Conservation (phyloP, 495 filamentous ascomycete species). For the Geopyxis carbonaria region DNA sequence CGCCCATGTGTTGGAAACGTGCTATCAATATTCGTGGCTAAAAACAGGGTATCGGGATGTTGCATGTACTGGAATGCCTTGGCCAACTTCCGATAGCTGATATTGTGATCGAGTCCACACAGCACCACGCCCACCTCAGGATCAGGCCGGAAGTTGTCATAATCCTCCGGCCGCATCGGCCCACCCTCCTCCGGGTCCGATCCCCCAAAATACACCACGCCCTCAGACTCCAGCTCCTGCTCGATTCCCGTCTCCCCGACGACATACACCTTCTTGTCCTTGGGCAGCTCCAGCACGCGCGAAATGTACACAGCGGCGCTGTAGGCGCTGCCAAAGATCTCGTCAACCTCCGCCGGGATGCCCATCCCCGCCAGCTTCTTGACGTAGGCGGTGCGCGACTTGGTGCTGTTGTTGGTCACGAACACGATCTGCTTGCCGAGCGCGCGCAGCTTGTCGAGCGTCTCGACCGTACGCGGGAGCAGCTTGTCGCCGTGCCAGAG, state of each 20-base stretch:
- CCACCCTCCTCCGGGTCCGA: conserved; percentile 65
- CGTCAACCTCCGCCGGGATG: conserved; percentile 50
- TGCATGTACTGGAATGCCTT: conserved; percentile 71
- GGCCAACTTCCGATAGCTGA: conserved; percentile 84
- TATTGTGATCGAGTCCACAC: conserved; percentile 73
- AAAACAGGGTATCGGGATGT: conserved; percentile 62
- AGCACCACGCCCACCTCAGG: conserved; percentile 65
- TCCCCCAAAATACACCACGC: conserved; percentile 67
- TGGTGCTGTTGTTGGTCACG: conserved; percentile 97
- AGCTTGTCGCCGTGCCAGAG: conserved; percentile 88
- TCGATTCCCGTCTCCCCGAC: conserved; percentile 86
- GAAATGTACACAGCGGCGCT: conserved; percentile 92
- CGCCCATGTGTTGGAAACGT: conserved; percentile 63
- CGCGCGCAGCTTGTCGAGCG: conserved; percentile 53
- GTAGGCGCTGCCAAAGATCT: conserved; percentile 93
- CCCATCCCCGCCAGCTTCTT: conserved; percentile 74
- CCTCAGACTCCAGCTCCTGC: conserved; percentile 61
- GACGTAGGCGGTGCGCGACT: conserved; percentile 78
- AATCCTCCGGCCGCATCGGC: conserved; percentile 64
- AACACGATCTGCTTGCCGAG: conserved; percentile 85
- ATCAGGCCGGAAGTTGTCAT: conserved; percentile 61
- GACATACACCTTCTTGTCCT: conserved; percentile 83
- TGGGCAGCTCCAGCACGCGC: conserved; percentile 61
- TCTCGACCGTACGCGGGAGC: conserved; percentile 68
- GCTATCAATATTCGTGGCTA: conserved; percentile 83